Evolutionary conservation across 305 asterid genomes (phyloP).

Genomic region (Withania somnifera): DNA sequence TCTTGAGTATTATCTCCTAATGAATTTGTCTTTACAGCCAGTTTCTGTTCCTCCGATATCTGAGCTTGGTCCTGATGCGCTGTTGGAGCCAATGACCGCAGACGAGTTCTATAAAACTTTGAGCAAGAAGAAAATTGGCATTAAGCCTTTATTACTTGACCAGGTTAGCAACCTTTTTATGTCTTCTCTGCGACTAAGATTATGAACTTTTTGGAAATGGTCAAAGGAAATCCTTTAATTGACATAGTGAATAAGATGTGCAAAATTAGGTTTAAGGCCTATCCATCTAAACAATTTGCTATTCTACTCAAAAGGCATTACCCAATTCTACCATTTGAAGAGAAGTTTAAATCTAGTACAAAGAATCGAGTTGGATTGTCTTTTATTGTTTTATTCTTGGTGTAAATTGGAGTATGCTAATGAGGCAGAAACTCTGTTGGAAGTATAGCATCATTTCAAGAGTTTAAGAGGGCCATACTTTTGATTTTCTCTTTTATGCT

Average conservation of each 20-base stretch:
- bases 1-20: conserved; percentile 10
- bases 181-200: background rate
- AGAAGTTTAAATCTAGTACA: background rate
- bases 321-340: background rate
- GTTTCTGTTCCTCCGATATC: conserved; percentile 71
- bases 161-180: conserved; percentile 44
- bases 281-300: background rate
- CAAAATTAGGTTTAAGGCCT: background rate
- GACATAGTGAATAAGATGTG: background rate
- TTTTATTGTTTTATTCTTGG: background rate
- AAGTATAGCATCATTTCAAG: background rate
- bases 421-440: background rate
- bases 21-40: conserved; percentile 45
- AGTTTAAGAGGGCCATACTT: background rate
- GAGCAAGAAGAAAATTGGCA: conserved; percentile 76
- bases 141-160: conserved; percentile 93
- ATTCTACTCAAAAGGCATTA: background rate
- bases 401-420: background rate
- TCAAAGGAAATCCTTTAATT: background rate
- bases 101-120: conserved; percentile 49
- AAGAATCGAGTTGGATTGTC: background rate
- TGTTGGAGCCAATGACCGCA: conserved; percentile 55
- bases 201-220: background rate
- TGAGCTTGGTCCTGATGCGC: conserved; percentile 98
- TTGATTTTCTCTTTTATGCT: background rate